Percentiles rank a stretch among this genome's conserved stretches.
Conservation (phyloP, 2,329 filamentous ascomycete species). For the Cercospora beticola region DNA sequence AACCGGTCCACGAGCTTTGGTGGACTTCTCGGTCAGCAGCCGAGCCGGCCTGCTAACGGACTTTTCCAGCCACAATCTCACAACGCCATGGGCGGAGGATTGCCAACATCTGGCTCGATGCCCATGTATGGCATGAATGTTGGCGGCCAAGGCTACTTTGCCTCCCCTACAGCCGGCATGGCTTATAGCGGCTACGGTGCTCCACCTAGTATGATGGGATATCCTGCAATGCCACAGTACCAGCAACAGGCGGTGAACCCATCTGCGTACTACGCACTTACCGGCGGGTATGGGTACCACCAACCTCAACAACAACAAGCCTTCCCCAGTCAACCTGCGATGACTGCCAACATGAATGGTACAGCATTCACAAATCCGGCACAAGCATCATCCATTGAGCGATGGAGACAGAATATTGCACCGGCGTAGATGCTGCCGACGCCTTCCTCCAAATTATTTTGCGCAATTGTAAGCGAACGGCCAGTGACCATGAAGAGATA, state of each 20-base stretch:
- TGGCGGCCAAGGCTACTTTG: slow-evolving; percentile 26
- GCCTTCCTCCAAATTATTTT: neutral
- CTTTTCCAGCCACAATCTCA: slow-evolving; percentile 35
- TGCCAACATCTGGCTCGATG: slow-evolving; percentile 14
- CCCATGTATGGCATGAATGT: slow-evolving; percentile 22
- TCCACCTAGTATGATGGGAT: slow-evolving; percentile 15
- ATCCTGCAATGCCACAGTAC: slow-evolving; percentile 11
- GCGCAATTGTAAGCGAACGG: neutral
- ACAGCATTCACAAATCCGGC: slow-evolving; percentile 1
- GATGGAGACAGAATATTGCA: slow-evolving; percentile 10
- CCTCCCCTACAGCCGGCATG: slow-evolving; percentile 30
- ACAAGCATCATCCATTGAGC: slow-evolving; percentile 7
- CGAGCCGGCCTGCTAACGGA: slow-evolving; percentile 32
- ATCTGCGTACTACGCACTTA: slow-evolving; percentile 21
- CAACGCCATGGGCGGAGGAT: slow-evolving; percentile 22
- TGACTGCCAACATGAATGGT: neutral
- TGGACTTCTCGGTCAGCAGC: slow-evolving; percentile 26
- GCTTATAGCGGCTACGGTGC: slow-evolving; percentile 21
- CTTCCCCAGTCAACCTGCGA: neutral
- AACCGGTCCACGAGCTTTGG: slow-evolving; percentile 25
- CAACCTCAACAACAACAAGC: slow-evolving; percentile 1
- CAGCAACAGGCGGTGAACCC: slow-evolving; percentile 22
- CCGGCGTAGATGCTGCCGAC: neutral
- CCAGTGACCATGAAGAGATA: neutral
- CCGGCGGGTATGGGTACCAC: slow-evolving; percentile 14